Evolutionary conservation across 768 basidiomycete species (phyloP).

Genomic region (Lactifluus piperatus): DNA sequence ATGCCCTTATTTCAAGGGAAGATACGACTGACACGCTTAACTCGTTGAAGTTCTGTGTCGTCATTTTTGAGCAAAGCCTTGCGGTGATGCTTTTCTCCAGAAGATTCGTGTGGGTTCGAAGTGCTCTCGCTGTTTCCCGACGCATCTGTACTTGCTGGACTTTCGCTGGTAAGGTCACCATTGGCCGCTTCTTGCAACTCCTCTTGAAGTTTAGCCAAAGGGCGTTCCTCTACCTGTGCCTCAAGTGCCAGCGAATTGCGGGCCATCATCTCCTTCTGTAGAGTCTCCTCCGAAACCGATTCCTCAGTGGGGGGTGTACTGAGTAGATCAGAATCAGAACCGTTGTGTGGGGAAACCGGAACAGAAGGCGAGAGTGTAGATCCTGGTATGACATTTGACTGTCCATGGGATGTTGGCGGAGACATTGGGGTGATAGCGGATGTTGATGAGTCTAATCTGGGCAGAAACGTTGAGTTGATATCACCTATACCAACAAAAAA

Average conservation of each 20-base stretch:
- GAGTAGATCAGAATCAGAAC: slow-evolving; percentile 2
- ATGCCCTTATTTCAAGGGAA: not conserved
- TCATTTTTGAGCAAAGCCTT: slow-evolving; percentile 84
- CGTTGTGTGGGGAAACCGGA: not conserved
- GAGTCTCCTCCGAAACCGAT: slow-evolving; percentile 37
- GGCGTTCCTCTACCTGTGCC: slow-evolving; percentile 77
- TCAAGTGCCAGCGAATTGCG: slow-evolving; percentile 72
- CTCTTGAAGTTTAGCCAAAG: slow-evolving; percentile 83
- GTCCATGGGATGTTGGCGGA: not conserved
- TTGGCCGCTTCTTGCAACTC: slow-evolving; percentile 46
- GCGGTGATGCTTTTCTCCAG: slow-evolving; percentile 39
- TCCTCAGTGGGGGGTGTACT: slow-evolving; percentile 19
- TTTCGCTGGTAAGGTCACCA: slow-evolving; percentile 1
- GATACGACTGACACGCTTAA: slow-evolving; percentile 51
- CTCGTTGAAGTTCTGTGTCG: slow-evolving; percentile 70
- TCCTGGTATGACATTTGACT: not conserved
- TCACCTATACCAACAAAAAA: slow-evolving; percentile 98
- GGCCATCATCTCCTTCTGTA: slow-evolving; percentile 50
- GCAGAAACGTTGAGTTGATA: slow-evolving; percentile 92
- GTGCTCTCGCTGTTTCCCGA: not conserved
- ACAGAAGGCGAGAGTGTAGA: slow-evolving; percentile 2
- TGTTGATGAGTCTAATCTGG: slow-evolving; percentile 57
- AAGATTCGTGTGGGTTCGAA: slow-evolving; percentile 8
- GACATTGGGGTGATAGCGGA: slow-evolving; percentile 27
- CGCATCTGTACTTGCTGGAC: not conserved